Percentiles rank a stretch among this genome's conserved stretches.
phyloP scores from a whole-genome alignment of 805 yeast species.

The Pichia sporocuriosa region DNA sequence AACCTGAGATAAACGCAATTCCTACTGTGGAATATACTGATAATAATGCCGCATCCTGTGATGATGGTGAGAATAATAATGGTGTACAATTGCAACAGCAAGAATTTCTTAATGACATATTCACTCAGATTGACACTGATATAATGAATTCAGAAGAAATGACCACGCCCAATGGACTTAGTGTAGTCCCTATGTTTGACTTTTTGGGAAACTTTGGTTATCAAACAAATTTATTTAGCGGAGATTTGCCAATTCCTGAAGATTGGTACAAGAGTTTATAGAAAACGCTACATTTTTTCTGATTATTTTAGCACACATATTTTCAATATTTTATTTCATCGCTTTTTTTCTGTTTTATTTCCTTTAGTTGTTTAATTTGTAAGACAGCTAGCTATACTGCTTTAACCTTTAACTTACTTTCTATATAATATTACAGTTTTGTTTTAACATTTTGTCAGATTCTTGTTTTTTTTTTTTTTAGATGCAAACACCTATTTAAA shows the following conservation, averaged over 20 bases:
- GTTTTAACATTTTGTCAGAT: no score
- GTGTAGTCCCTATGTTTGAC: slow-evolving; percentile 11
- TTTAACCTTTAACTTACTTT: no score
- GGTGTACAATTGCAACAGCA: slow-evolving; percentile 17
- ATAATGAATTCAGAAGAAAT: slow-evolving; percentile 20
- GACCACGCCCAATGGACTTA: not conserved
- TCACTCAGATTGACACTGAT: slow-evolving; percentile 28
- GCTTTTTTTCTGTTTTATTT: not conserved
- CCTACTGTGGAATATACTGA: not conserved
- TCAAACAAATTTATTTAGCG: not conserved
- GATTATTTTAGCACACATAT: no score
- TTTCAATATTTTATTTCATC: no score
- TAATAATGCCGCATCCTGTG: no score
- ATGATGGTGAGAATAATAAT: not conserved
- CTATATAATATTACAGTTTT: no score
- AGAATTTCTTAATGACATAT: slow-evolving; percentile 24
- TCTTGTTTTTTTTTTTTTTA: no score
- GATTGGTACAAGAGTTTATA: slow-evolving; percentile 10
- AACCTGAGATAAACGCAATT: not conserved
- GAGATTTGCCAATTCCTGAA: slow-evolving; percentile 7
- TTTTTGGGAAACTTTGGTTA: slow-evolving; percentile 8
- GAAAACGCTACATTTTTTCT: no score
- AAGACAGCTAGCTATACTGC: no score
- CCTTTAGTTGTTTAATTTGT: no score
- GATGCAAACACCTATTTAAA: no score